Base-by-base conservation (phyloP, 768 basidiomycete genomes). In the Tylopilus felleus region DNA sequence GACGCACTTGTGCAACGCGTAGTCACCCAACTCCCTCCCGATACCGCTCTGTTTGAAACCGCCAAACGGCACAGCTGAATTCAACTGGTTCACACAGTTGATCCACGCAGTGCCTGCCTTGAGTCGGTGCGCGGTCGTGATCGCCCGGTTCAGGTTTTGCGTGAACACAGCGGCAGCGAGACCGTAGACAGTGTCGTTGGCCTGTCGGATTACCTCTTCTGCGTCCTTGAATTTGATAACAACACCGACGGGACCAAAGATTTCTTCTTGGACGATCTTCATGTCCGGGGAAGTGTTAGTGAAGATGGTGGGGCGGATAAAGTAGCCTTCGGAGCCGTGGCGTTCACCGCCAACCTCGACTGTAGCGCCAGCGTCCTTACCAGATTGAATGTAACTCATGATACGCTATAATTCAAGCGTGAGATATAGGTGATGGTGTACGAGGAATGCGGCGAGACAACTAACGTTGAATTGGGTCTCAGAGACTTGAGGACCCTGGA, bases 161-260 rank as follows among this genome's bases (percentile, higher is more conserved):
- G 88, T 85, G 78, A 94, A 97, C 49, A 98, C 84, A 8, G 88
- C 88, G 3, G 89, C 85, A 14, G 92, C 93, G 42, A 97, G 82
- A 53, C 95, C 95, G 69, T 94, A 96, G 47, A 75, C 64, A 0
- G 90, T 87, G 67, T 96, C 86, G 71, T 99, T 99, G 25, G 93
- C 96, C 64, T 82, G 78, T 44, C 68, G 70, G 60, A 90, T 71
- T 36, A 84, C 84, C 53, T 89, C 83, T 60, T 80, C 78, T 56
- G 82, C 83, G 47, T 81, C 78, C 62, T 84, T 80, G 74, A 93
- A 93, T 66, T 84, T 85, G 74, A 85, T 79, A 36, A 93, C 72
- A 25, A 85, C 87, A 51, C 82, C 82, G 39, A 91, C 87, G 6
- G 90, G 89, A 4, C 89, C 89, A 59, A 92, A 91, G 57, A 91